Evolutionary conservation across 2,329 filamentous ascomycete species (phyloP), one percentile per base, ranked within the genome.

Genomic region (Ophiosphaerella herpotricha): DNA sequence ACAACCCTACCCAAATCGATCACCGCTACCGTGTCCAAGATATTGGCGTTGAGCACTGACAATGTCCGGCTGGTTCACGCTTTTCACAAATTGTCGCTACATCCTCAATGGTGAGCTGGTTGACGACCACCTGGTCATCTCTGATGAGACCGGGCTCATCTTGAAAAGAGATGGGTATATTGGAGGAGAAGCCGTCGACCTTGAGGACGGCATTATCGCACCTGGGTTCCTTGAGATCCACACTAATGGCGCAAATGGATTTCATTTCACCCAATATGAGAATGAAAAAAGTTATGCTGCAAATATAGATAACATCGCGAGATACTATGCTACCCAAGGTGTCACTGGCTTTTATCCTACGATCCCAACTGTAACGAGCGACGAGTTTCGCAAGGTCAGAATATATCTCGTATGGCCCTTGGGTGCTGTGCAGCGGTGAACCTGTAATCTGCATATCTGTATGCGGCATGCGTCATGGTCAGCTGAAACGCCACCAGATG

Each of bases 161-260:
- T 54, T 78, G 35, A 69, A 74, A 56, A 61, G 69, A 47, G 74
- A 74, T 32, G 74, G 74, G 29, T 76, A 76, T 52, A 76, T 76
- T 49, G 75, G 74, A 37, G 75, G 74, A 24, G 73, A 78, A 36
- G 71, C 71, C 11, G 63, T 80, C 39, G 80, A 83, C 58, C 63
- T 83, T 9, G 71, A 78, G 34, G 77, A 77, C 35, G 73, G 67
- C 39, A 79, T 83, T 40, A 70, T 83, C 45, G 78, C 80, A 5
- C 81, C 81, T 8, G 82, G 81, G 3, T 82, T 81, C 57, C 68
- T 83, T 18, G 81, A 84, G 51, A 64, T 84, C 5, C 81, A 84
- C 52, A 82, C 78, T 1, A 84, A 84, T 58, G 78, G 79, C 43
- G 67, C 77, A 41, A 74, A 76, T 61, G 80, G 79, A 2, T 82